phyloP scores from a whole-genome alignment of 495 filamentous ascomycete species.

The Massariosphaeria phaeospora region DNA sequence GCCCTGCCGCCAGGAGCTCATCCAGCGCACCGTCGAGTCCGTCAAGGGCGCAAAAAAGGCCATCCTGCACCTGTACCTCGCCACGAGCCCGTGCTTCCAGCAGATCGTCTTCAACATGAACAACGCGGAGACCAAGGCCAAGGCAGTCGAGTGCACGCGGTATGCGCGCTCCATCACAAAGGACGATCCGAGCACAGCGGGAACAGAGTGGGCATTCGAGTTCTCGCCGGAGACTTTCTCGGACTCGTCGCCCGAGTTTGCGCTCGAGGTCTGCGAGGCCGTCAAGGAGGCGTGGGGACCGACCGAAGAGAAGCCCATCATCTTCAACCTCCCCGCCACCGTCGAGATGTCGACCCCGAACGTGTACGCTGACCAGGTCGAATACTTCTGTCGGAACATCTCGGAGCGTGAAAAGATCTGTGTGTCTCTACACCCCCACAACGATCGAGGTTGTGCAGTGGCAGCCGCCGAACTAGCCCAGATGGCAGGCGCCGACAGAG shows the following conservation, averaged over 20 bases:
- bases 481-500: constrained; percentile 94
- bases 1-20: constrained; percentile 89
- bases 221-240: constrained; percentile 97
- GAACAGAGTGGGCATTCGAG: constrained; percentile 89
- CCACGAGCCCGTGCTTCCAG: constrained; percentile 89
- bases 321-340: constrained; percentile 96
- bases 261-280: constrained; percentile 80
- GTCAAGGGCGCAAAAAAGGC: constrained; percentile 89
- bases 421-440: constrained; percentile 85
- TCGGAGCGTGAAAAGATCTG: constrained; percentile 74
- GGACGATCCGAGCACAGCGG: constrained; percentile 72
- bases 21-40: constrained; percentile 83
- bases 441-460: constrained; percentile 85
- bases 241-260: constrained; percentile 80
- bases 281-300: constrained; percentile 96
- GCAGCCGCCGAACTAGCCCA: constrained; percentile 89
- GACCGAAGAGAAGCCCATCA: constrained; percentile 73
- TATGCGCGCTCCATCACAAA: constrained; percentile 89
- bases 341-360: constrained; percentile 97
- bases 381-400: constrained; percentile 83
- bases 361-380: constrained; percentile 93
- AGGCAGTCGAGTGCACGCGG: constrained; percentile 82
- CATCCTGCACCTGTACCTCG: constrained; percentile 94
- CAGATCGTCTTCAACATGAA: constrained; percentile 83
- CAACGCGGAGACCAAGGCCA: constrained; percentile 72